Conservation (phyloP, 768 basidiomycete species). For the Hygrophoropsis aurantiaca region DNA sequence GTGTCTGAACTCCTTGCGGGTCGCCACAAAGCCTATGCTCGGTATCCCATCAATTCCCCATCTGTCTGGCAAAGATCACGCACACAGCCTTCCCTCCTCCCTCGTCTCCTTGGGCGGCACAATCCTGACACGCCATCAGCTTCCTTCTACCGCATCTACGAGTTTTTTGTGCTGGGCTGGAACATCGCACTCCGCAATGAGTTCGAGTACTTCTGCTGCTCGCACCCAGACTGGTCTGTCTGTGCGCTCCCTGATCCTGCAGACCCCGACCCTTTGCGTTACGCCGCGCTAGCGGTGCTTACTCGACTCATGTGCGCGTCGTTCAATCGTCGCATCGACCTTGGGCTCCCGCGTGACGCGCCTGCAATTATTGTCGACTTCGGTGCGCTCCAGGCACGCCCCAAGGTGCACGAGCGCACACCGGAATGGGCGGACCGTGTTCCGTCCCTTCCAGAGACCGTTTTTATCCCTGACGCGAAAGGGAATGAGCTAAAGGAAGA, state of each 20-base stretch:
- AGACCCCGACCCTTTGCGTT: slow-evolving; percentile 20
- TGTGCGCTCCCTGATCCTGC: slow-evolving; percentile 15
- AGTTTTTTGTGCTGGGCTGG: slow-evolving; percentile 26
- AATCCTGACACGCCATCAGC: slow-evolving; percentile 28
- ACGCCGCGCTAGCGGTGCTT: slow-evolving; percentile 26
- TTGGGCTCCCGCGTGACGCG: slow-evolving; percentile 32
- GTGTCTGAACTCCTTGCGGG: slow-evolving; percentile 4
- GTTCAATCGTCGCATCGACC: slow-evolving; percentile 26
- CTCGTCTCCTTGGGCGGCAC: slow-evolving; percentile 8
- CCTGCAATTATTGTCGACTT: slow-evolving; percentile 33
- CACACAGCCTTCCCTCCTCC: background rate
- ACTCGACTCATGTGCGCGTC: slow-evolving; percentile 27
- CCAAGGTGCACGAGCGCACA: slow-evolving; percentile 25
- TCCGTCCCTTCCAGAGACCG: slow-evolving; percentile 9
- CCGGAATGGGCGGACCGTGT: slow-evolving; percentile 27
- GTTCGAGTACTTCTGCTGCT: slow-evolving; percentile 32
- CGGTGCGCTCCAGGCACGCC: slow-evolving; percentile 26
- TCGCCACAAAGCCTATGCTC: background rate
- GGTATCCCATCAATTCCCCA: slow-evolving; percentile 3
- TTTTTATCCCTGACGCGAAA: slow-evolving; percentile 20
- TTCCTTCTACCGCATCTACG: slow-evolving; percentile 34
- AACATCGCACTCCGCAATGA: slow-evolving; percentile 29
- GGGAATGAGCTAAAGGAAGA: slow-evolving; percentile 4
- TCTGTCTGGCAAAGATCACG: slow-evolving; percentile 2
- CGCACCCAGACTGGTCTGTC: slow-evolving; percentile 16